Conservation (phyloP, 768 basidiomycete species). For the Panaeolus cyanescens region DNA sequence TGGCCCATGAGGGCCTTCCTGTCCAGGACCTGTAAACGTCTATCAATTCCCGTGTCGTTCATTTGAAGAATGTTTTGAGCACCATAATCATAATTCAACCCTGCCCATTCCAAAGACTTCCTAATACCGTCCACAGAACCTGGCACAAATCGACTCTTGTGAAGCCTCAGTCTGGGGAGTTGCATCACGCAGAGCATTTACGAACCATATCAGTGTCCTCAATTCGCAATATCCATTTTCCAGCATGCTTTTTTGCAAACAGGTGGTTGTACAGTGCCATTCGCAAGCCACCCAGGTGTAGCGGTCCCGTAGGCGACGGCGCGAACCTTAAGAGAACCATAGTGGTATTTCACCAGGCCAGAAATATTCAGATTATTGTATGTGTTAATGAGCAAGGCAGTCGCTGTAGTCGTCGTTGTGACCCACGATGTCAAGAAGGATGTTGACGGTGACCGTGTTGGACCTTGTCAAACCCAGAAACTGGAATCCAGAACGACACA, state of each 20-base stretch:
- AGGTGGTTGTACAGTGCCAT: constrained; percentile 94
- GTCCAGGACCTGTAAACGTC: constrained; percentile 65
- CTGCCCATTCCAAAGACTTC: constrained; percentile 84
- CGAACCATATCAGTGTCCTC: constrained; percentile 94
- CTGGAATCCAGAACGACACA: not conserved
- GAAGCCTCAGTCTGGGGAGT: not conserved
- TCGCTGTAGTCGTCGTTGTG: no score
- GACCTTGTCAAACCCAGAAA: not conserved
- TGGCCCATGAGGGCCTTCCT: constrained; percentile 75
- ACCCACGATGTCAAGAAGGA: no score
- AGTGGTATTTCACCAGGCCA: not conserved
- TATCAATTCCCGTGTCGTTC: not conserved
- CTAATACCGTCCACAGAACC: constrained; percentile 84
- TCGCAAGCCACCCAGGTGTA: constrained; percentile 93
- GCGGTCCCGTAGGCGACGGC: constrained; percentile 92
- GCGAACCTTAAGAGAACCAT: constrained; percentile 87
- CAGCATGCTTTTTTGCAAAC: constrained; percentile 76
- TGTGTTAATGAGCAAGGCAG: no score
- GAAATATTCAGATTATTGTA: no score
- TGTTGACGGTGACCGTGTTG: not conserved
- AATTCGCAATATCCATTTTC: constrained; percentile 89
- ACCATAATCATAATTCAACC: constrained; percentile 92
- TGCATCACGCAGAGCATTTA: not conserved
- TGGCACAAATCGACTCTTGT: constrained; percentile 76
- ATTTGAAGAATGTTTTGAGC: constrained; percentile 18